Base-by-base conservation (phyloP, 208 protist species). In the Leishmania major region DNA sequence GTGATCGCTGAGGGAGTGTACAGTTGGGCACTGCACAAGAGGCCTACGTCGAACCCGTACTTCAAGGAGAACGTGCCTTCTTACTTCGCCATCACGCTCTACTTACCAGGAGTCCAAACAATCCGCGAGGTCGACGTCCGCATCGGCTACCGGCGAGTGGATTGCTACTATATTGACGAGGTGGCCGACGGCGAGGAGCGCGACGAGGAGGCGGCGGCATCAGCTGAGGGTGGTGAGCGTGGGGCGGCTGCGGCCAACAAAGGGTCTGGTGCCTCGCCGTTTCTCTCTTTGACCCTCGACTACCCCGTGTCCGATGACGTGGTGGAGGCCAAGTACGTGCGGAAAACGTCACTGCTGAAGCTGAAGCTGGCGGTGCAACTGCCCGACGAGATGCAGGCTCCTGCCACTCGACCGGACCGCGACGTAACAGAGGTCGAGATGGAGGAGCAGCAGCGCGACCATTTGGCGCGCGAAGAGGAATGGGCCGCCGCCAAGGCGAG, bases 81-180 rank as follows among this genome's bases (percentile, higher is more conserved):
- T 10, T 15, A 35, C 43, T 95, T 95, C 81, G 15, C 69, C 43
- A 81, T 97, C 2, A 84, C 93, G 72, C 74, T 96, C 1, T 88
- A 85, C 80, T 85, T 98, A 37, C 96, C 96, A n/a, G 90, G 84
- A 28, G 83, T 97, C 37, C 79, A 88, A 31, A 88, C 91, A 19
- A 94, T 96, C 71, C 86, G 81, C n/a, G 96, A 98, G 80, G 91
- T 97, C 7, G 93, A 96, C 31, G 93, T 97, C 47, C 89, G 91
- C 51, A 35, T 96, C 11, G 85, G 75, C 31, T 64, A 83, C 17
- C 90, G 88, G 51, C 81, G 67, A 43, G 57, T 97, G 19, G 83
- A 93, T 71, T 90, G 91, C 75, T 89, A 83, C 76, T 93, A 93
- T 84, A 87, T 94, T 31, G 94, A 95, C 74, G 80, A 88, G 2